A percentile compares a stretch with the other conserved stretches of the same genome.
These are phyloP conservation scores for Diaporthe capsici DNA, from an alignment of 2,329 filamentous ascomycete species.

Conservation along the genomic window DNA sequence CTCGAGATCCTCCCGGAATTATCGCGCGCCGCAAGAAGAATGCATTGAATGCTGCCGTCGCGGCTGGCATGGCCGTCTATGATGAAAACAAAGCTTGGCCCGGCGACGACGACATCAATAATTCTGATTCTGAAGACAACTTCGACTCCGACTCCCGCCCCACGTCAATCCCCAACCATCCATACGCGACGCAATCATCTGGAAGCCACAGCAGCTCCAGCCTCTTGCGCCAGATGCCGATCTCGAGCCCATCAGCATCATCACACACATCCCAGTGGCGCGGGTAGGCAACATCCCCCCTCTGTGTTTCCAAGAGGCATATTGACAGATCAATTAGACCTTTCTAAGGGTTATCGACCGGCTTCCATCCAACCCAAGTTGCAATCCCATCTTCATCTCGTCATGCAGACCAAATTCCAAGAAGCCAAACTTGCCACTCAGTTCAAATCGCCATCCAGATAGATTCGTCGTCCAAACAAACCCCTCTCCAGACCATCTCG, in stretches of 20 bases:
- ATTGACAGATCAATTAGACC: slow-evolving; percentile 3
- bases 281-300: not conserved
- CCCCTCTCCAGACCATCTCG: slow-evolving; percentile 9
- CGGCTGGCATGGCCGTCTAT: no score
- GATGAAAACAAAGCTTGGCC: no score
- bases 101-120: no score
- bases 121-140: no score
- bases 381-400: not conserved
- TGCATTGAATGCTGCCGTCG: no score
- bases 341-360: not conserved
- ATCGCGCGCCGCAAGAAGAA: no score
- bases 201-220: slow-evolving; percentile 14
- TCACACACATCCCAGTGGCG: not conserved
- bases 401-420: not conserved
- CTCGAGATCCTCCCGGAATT: no score
- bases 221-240: not conserved
- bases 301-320: not conserved
- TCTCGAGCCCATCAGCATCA: not conserved
- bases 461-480: not conserved
- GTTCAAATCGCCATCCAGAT: slow-evolving; percentile 3
- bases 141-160: no score
- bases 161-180: no score
- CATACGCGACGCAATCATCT: not conserved
- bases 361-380: not conserved
- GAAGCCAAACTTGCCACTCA: not conserved